phyloP scores from a whole-genome alignment of 208 protist species.

The Trypanosoma lewisi region DNA sequence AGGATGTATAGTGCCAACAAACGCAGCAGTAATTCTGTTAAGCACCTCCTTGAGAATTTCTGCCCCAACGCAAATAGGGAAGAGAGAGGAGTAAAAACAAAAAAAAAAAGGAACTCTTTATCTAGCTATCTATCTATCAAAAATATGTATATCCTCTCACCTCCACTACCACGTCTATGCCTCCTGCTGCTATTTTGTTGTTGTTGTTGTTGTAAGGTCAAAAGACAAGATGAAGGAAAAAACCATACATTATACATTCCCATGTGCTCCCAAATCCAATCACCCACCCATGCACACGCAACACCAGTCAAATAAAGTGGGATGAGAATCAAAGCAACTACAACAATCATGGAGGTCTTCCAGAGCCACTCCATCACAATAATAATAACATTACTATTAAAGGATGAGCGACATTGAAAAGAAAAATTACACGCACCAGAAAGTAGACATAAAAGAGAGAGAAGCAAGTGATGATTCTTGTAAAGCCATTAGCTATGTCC shows the following conservation, averaged over 20 bases:
- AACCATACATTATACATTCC: too few relatives aligned
- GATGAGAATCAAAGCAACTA: too few relatives aligned
- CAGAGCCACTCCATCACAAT: too few relatives aligned
- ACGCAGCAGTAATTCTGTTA: neutral
- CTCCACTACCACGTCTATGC: neutral
- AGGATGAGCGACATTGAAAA: too few relatives aligned
- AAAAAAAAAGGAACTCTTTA: neutral
- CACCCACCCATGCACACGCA: too few relatives aligned
- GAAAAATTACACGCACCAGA: neutral
- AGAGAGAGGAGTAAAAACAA: conserved; percentile 9
- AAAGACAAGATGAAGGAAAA: neutral
- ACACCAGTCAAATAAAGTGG: too few relatives aligned
- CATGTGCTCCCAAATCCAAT: too few relatives aligned
- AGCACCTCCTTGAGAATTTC: neutral
- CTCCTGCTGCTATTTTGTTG: conserved; percentile 15
- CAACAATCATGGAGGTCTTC: too few relatives aligned
- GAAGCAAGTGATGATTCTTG: neutral
- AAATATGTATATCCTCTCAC: neutral
- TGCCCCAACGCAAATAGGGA: too few relatives aligned
- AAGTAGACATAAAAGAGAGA: neutral
- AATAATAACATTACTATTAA: too few relatives aligned
- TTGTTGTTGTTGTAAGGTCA: neutral
- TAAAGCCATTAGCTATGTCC: too few relatives aligned
- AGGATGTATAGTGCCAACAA: neutral
- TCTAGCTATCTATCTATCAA: neutral